Evolutionary conservation across 1,284 basidiomycete genomes (phyloP), one percentile per base, ranked within the genome.

Genomic region (Taiwanofungus camphoratus): DNA sequence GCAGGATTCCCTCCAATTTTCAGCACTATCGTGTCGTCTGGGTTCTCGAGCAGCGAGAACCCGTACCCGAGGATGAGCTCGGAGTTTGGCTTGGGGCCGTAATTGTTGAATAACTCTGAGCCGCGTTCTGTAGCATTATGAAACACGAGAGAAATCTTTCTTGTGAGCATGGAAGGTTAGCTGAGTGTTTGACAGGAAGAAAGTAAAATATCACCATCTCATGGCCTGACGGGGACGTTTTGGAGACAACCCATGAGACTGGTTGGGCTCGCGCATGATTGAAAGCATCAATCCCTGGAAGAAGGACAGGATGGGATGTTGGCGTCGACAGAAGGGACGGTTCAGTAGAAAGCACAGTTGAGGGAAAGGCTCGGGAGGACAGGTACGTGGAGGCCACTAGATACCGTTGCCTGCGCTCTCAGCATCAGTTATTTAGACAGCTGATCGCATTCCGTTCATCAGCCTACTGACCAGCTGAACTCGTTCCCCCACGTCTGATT

Each of bases 21-120:
- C 23, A 95, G 75, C 1, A 87, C 71, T 46, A 92, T 84, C 1
- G 84, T 84, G 59, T 94, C 92, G 54, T 92, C 88, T 0, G 86
- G 85, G 54, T 94, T 92, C 21, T 73, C 54, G 1, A 71, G 65
- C 2, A 92, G 60, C 1, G 86, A 77, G 62, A 95, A 96, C 1
- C 92, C 92, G 57, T 94, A 95, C 2, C 85, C 88, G 3, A 95
- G 73, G 36, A 95, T 77, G 23, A 95, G 74, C 59, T 92, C 88
- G 19, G 89, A 76, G 61, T 93, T 94, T 0, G 90, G 80, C 61
- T 91, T 92, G 0, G 77, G 73, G 0, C 88, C 89, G 56, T 91
- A 91, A 58, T 93, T 94, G 65, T 94, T 95, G 69, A 85, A 83
- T n/a, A 92, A 66, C 60, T 95, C 85, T 13, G 69, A 52, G 31